These are phyloP conservation scores for Nothophytophthora sp. DNA, from an alignment of 352 stramenopile genomes.

Conservation along the genomic window DNA sequence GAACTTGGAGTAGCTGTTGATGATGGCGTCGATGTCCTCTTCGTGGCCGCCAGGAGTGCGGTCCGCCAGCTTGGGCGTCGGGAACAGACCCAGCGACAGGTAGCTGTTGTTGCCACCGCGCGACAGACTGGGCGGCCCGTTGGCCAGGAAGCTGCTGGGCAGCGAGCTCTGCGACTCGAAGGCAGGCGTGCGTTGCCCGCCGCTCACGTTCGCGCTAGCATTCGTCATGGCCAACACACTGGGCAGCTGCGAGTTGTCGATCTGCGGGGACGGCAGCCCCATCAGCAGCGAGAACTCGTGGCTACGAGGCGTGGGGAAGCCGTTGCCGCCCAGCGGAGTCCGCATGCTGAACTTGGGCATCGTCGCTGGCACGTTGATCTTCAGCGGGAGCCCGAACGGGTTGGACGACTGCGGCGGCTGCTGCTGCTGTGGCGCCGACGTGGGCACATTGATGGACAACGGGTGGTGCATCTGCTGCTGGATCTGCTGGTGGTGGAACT, in stretches of 20 bases:
- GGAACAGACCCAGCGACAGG: constrained; percentile 60
- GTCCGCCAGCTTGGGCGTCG: constrained; percentile 37
- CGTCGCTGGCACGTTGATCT: constrained; percentile 71
- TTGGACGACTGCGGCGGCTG: constrained; percentile 31
- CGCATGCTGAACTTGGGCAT: constrained; percentile 72
- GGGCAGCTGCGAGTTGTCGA: constrained; percentile 73
- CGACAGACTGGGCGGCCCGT: constrained; percentile 55
- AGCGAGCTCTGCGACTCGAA: constrained; percentile 36
- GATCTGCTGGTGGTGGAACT: constrained; percentile 78
- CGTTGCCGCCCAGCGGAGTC: constrained; percentile 56
- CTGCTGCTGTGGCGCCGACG: constrained; percentile 21
- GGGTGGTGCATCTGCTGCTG: constrained; percentile 59
- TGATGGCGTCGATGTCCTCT: constrained; percentile 57
- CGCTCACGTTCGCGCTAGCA: constrained; percentile 23
- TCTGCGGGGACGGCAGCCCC: constrained; percentile 65
- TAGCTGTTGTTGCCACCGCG: constrained; percentile 44
- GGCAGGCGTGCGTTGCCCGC: constrained; percentile 23
- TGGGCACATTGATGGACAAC: constrained; percentile 30
- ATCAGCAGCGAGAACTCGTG: constrained; percentile 75
- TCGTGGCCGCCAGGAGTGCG: constrained; percentile 32
- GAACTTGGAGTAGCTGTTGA: constrained; percentile 78
- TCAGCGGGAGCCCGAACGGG: constrained; percentile 64
- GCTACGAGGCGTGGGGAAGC: constrained; percentile 67
- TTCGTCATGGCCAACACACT: constrained; percentile 76
- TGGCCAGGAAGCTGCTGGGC: constrained; percentile 40